A percentile compares a stretch with the other conserved stretches of the same genome.
These are phyloP conservation scores for Aschersonia sp. DNA, from an alignment of 2,329 filamentous ascomycete species.

Conservation along the genomic window DNA sequence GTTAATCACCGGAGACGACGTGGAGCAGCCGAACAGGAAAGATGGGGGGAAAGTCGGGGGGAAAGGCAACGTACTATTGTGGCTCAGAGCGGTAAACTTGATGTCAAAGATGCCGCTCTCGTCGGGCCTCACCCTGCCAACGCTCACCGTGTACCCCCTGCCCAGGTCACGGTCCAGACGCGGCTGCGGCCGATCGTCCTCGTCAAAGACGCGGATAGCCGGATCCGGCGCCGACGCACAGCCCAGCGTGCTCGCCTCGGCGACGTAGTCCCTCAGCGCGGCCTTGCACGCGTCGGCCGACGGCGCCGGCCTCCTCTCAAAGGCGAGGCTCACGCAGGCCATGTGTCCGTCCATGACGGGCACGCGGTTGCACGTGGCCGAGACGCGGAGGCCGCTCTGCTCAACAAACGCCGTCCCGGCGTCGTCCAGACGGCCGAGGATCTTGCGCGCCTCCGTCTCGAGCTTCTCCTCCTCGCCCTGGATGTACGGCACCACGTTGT, in stretches of 20 bases:
- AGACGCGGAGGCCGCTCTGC: conserved; percentile 60
- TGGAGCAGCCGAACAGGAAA: not conserved
- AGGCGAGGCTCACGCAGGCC: conserved; percentile 80
- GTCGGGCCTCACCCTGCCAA: conserved; percentile 75
- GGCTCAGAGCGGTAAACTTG: conserved; percentile 86
- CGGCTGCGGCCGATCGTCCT: conserved; percentile 81
- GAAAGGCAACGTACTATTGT: conserved; percentile 36
- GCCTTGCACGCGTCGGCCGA: conserved; percentile 61
- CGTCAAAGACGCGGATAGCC: conserved; percentile 79
- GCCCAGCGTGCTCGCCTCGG: conserved; percentile 68
- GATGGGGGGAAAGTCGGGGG: not conserved
- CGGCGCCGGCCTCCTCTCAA: conserved; percentile 61
- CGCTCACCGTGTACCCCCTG: conserved; percentile 78
- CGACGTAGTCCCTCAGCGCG: conserved; percentile 67
- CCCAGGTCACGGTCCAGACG: conserved; percentile 76
- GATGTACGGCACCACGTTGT: conserved; percentile 93
- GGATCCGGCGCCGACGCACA: conserved; percentile 74
- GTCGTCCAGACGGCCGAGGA: conserved; percentile 61
- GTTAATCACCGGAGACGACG: not conserved
- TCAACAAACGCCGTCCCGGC: conserved; percentile 63
- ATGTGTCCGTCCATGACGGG: conserved; percentile 92
- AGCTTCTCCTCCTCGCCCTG: conserved; percentile 91
- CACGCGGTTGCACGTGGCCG: conserved; percentile 83
- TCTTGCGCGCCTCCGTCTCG: conserved; percentile 89
- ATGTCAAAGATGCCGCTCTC: conserved; percentile 84